Evolutionary conservation across 371 early-diverging fungal species (phyloP).

Genomic region (Synchytrium microbalum): DNA sequence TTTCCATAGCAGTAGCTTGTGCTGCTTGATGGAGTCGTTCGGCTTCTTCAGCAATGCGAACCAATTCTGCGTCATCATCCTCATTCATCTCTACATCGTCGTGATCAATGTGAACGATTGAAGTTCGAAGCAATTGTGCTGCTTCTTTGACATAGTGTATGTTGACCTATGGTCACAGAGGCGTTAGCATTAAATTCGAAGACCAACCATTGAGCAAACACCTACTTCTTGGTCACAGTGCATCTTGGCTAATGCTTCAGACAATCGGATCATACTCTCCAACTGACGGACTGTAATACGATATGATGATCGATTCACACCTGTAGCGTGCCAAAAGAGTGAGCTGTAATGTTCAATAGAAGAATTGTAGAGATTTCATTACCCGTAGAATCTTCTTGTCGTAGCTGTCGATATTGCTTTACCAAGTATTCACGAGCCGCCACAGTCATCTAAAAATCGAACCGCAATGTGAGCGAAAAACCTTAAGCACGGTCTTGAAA

Average conservation of each 20-base stretch:
- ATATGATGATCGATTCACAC: constrained; percentile 68
- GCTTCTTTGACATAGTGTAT: constrained; percentile 88
- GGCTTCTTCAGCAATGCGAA: not conserved
- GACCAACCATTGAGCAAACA: constrained; percentile 7
- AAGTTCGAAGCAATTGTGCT: constrained; percentile 77
- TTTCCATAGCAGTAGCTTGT: constrained; percentile 13
- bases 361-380: constrained; percentile 3
- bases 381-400: constrained; percentile 81
- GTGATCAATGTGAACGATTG: constrained; percentile 87
- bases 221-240: constrained; percentile 66
- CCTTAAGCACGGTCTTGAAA: not conserved
- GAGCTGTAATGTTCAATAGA: constrained; percentile 7
- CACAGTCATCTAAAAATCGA: constrained; percentile 52
- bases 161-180: constrained; percentile 40
- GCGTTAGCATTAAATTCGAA: constrained; percentile 8
- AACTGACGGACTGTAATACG: constrained; percentile 98
- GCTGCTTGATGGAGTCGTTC: constrained; percentile 5
- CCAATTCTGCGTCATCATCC: constrained; percentile 26
- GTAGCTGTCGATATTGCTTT: constrained; percentile 81
- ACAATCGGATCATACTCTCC: constrained; percentile 95
- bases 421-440: constrained; percentile 75
- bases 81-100: constrained; percentile 75
- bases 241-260: constrained; percentile 95
- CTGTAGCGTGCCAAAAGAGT: constrained; percentile 42
- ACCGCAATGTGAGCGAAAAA: constrained; percentile 1